Evolutionary conservation across 208 protist genomes (phyloP), one percentile per base, ranked within the genome.

Genomic region (Leishmania amazonensis): DNA sequence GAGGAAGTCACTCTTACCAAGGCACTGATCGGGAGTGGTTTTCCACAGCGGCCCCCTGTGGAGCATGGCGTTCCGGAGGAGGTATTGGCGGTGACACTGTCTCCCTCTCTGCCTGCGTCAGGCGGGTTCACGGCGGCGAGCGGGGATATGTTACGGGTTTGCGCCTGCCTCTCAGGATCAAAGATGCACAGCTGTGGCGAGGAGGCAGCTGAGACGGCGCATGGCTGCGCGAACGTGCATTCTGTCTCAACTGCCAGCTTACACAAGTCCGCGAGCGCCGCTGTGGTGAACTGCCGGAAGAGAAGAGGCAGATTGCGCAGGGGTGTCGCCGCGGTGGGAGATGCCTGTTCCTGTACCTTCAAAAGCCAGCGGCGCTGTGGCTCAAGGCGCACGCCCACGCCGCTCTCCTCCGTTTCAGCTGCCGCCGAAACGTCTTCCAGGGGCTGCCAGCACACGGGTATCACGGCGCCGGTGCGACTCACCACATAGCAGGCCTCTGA

Each of bases 211-310:
- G 64, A 51, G 7, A 21, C 64, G 42, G 35, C n/a, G 5, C 42
- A 57, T 31, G 45, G 19, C 3, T 74, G 62, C 13, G 21, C 45
- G 5, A 86, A 35, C 3, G 21, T 8, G 49, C 80, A 82, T 35
- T 75, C 45, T 19, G 45, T 65, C 76, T 75, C 40, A 53, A 85
- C 70, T 8, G 85, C 81, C 19, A 80, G 54, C 54, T 45, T 65
- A 31, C 78, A 90, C 49, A 88, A 28, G 47, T 24, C 45, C 15
- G 79, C 35, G 38, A 90, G 62, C 38, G 75, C 84, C 8, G 35
- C 49, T 3, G 78, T 24, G 0, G 84, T 83, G 62, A 74, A 83
- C 78, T 90, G 87, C 13, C 75, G 79, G 60, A 90, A 90, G 13
- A 83, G 70, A 17, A 90, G 67, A n/a, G 87, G 87, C 54, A 90